Evolutionary conservation across 148 eudicot species (phyloP), one percentile per base, ranked within the genome.

Genomic region (Vaccinium corymbosum): DNA sequence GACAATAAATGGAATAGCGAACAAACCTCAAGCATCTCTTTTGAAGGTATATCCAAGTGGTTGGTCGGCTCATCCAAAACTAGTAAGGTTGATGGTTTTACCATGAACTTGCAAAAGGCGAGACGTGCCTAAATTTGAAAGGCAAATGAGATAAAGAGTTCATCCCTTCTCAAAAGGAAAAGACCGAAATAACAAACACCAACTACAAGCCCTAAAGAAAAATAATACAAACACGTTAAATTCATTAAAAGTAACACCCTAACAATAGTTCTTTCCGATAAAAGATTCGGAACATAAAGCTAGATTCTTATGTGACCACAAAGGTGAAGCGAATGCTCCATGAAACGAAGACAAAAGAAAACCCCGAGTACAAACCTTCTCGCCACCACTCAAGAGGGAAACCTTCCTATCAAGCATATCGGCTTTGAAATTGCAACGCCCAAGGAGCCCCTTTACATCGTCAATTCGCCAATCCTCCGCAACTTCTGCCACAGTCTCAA

Each of bases 11-110:
- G 68, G 25, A 55, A 70, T 46, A 75, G 61, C 57, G 42, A 59
- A 86, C 83, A 81, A 88, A 94, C 99, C 98, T 97, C 99, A 66
- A 97, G 99, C 99, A 97, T 97, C 91, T 97, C 99, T 87, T 97
- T 97, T 55, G 99, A 86, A 68, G 99, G 99, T 88, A 97, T 94
- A 85, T 96, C 99, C 85, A 96, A 90, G 87, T 96, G 99, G 89
- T 97, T 97, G 79, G 99, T 94, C 52, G 99, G 99, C 78, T 97
- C 99, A 62, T 97, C 99, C 86, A 97, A 88, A 84, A 97, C 92
- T 80, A 97, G 92, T 85, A 97, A 87, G n/a, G 98, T 94, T 80
- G 99, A 97, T 38, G 94, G 95, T 80, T 84, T 97, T 55, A 97
- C 99, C 99, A 97, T 97, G 94, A 97, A 97, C 84, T 93, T 94